phyloP scores from a whole-genome alignment of 148 eudicot genomes.

The Camellia japonica region DNA sequence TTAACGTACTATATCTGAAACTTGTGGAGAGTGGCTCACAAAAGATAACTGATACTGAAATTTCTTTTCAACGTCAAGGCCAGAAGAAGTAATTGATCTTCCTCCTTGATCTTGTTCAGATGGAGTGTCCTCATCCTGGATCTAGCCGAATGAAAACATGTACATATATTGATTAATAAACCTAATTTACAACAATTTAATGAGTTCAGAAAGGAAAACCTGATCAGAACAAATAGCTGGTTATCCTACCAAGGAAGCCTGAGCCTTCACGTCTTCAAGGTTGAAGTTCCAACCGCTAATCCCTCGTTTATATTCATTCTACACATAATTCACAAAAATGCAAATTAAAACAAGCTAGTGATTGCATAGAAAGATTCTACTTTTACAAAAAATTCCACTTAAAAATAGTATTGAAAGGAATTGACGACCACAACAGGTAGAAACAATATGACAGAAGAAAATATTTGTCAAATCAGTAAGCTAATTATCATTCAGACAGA shows the following conservation, averaged over 20 bases:
- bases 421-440: neutral
- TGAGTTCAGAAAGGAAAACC: neutral
- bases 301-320: conserved; percentile 95
- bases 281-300: conserved; percentile 93
- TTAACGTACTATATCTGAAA: conserved; percentile 37
- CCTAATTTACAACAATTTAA: neutral
- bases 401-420: neutral
- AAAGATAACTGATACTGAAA: conserved; percentile 40
- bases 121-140: conserved; percentile 70
- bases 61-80: conserved; percentile 30
- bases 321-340: neutral
- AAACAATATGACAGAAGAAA: neutral
- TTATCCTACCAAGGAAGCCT: conserved; percentile 81
- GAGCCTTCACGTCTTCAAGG: conserved; percentile 86
- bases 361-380: neutral
- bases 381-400: neutral
- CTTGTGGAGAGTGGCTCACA: conserved; percentile 32
- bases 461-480: neutral
- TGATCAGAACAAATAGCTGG: conserved; percentile 8
- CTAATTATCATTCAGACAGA: neutral
- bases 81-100: conserved; percentile 19
- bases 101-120: conserved; percentile 63
- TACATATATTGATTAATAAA: neutral
- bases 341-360: neutral
- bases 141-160: conserved; percentile 29